These are phyloP conservation scores for Parathielavia appendiculata DNA, from an alignment of 495 filamentous ascomycete species.

Conservation along the genomic window DNA sequence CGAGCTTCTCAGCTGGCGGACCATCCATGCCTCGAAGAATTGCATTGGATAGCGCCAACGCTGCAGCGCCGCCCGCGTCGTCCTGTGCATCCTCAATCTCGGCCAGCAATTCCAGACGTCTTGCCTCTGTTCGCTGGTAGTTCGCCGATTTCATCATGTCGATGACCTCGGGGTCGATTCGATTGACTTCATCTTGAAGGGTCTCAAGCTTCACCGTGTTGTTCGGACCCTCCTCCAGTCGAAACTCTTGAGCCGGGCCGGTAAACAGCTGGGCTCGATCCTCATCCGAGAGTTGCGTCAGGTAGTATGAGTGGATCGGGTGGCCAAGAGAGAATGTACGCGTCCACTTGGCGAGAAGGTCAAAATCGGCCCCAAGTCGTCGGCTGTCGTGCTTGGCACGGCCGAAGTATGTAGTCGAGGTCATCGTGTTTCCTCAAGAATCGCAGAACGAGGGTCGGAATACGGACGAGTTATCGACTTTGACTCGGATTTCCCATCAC, in stretches of 20 bases:
- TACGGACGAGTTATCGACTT: not conserved
- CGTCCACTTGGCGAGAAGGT: constrained; percentile 25
- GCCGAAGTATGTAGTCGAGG: constrained; percentile 22
- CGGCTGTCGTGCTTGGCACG: constrained; percentile 21
- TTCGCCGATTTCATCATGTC: constrained; percentile 15
- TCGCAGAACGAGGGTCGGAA: not conserved
- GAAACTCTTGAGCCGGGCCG: constrained; percentile 8
- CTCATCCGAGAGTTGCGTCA: constrained; percentile 22
- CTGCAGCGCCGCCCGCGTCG: not conserved
- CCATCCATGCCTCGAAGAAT: constrained; percentile 1
- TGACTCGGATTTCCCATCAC: not conserved
- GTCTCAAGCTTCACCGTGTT: constrained; percentile 19
- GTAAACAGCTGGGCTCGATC: constrained; percentile 25
- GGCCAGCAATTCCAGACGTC: constrained; percentile 3
- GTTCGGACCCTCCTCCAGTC: constrained; percentile 14
- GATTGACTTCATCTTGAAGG: constrained; percentile 1
- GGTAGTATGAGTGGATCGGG: constrained; percentile 9
- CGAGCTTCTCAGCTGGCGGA: constrained; percentile 5
- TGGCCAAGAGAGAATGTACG: constrained; percentile 1
- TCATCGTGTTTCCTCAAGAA: constrained; percentile 16
- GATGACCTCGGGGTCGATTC: constrained; percentile 19
- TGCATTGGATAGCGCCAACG: not conserved
- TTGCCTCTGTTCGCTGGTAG: constrained; percentile 12
- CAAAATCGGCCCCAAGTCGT: constrained; percentile 23
- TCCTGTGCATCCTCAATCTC: constrained; percentile 6